Evolutionary conservation across 164 flowering plant species (phyloP), one percentile per base, ranked within the genome.

Genomic region (Taxillus chinensis): DNA sequence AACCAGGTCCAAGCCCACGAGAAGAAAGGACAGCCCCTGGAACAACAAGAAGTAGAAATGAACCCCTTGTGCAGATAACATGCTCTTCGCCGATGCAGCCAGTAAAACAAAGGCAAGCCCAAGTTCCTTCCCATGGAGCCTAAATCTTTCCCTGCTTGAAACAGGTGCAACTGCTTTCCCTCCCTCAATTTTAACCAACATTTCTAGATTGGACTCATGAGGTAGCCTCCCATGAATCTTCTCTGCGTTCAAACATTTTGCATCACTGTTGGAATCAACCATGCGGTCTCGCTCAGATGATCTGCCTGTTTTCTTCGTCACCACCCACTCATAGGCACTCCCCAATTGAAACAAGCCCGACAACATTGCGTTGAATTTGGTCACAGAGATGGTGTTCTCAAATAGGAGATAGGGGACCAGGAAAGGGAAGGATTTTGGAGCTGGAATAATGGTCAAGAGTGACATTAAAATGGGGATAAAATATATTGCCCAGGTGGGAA

Each of bases 361-460:
- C 3, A 86, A 65, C 92, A 86, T 86, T 59, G 92, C 91, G 50
- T 78, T 82, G 86, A 86, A 86, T 53, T 86, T 86, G 38, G 92
- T 86, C 38, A 86, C 86, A 0, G 92, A 86, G 89, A 86, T 86
- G 12, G 92, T 86, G 85, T 86, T 86, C 65, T 86, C 92, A 39
- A 86, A 86, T 3, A 86, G 75, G 5, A 86, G 83, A 69, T 84
- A 86, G 0, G 92, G 92, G 15, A 84, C 69, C 60, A 86, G 60
- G 78, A 86, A 86, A 11, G 92, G 92, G 73, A 84, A 75, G 2
- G 87, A 82, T 64, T 81, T 76, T 14, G 89, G 92, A 2, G 86
- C 42, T 5, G 92, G 89, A 14, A 86, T 81, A 45, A 86, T 81
- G 73, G 82, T 84, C 49, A 86, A 65, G 42, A 86, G 45, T 2